Conservation (phyloP, 2,329 filamentous ascomycete genomes). For the Pyrenophora seminiperda region DNA sequence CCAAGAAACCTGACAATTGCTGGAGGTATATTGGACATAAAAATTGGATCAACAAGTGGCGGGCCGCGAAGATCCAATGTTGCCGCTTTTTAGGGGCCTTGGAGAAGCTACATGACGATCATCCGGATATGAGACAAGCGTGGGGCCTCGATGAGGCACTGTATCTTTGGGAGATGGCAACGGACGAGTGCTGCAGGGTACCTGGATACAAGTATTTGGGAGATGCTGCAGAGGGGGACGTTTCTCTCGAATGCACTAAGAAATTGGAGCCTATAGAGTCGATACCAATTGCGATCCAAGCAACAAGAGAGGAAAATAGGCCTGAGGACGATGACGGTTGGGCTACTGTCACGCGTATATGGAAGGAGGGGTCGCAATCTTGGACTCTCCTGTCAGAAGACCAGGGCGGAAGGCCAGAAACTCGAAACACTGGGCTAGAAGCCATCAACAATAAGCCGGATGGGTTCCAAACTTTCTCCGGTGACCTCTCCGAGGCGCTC, state of each 20-base stretch:
- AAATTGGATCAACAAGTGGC: slow-evolving; percentile 2
- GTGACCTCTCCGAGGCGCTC: background rate
- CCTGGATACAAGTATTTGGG: slow-evolving; percentile 4
- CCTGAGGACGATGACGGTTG: background rate
- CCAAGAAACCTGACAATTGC: background rate
- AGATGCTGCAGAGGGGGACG: background rate
- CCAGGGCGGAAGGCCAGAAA: background rate
- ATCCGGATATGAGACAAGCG: background rate
- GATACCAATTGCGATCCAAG: background rate
- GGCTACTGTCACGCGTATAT: background rate
- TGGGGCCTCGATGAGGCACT: slow-evolving; percentile 11
- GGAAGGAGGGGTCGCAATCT: background rate
- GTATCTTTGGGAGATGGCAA: slow-evolving; percentile 10
- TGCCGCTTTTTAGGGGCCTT: slow-evolving; percentile 7
- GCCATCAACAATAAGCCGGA: background rate
- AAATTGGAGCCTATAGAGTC: background rate
- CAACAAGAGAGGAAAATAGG: background rate
- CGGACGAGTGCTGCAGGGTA: slow-evolving; percentile 7
- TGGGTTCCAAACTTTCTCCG: background rate
- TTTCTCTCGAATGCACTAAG: background rate
- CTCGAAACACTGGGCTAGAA: background rate
- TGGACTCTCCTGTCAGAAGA: background rate
- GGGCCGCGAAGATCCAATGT: slow-evolving; percentile 8
- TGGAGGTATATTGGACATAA: background rate
- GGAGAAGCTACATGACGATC: slow-evolving; percentile 10